Base-by-base conservation (phyloP, 306 rosid genomes). In the Glycine soja region DNA sequence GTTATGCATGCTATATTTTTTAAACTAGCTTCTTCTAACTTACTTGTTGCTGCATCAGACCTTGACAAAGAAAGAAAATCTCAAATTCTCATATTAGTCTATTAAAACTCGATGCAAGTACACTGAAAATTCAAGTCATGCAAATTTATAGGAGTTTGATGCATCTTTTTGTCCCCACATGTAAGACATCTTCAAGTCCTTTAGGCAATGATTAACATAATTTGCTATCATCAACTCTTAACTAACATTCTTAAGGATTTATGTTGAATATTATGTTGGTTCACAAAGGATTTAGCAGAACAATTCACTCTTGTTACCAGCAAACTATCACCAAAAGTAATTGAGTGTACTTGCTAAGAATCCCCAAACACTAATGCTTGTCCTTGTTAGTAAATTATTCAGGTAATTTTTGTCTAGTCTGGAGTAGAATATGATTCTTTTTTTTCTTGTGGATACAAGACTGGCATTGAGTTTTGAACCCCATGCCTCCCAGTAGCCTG, bases 21-120 rank as follows among this genome's bases (percentile, higher is more conserved):
- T 71, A 83, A 95, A 61, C 99, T 98, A n/a, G 93, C 94, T 81
- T 87, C 70, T 66, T 93, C 99, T 84, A 95, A 84, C 82, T 63
- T 86, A 36, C 51, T 81, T 5, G 99, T 96, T 73, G 98, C 99
- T 61, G 90, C 92, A 10, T 96, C 8, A 76, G 99, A 95, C 88
- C 98, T 95, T 89, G 42, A 79, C 83, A 77, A 73, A 75, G 80
- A 86, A 80, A 82, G 69, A 79, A n/a, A 79, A 47, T 46, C 80
- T 77, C 80, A 80, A 81, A 82, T 61, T 58, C 79, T 52, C 15
- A 47, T n/a, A 77, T 77, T 43, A 12, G 70, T 15, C 12, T 70
- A 62, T 30, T 59, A 34, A 51, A 32, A 70, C 42, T 65, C 51
- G 64, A 70, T 34, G 19, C 38, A 63, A 32, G 16, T 32, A 19